Base-by-base conservation (phyloP, 371 early-diverging fungal genomes). In the Fennellomyces sp. region DNA sequence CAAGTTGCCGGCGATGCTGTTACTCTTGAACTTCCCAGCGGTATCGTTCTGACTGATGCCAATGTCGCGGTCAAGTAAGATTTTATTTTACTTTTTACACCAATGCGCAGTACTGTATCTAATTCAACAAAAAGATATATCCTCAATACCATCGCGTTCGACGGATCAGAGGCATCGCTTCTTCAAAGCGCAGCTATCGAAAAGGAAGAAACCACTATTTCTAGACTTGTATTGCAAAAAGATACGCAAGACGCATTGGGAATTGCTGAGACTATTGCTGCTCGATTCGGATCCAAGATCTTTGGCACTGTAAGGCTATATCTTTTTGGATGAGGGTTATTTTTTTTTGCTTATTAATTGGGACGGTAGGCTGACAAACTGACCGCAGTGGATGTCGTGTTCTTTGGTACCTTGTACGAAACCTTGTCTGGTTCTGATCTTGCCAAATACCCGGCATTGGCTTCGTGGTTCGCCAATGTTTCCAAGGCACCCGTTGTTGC, bases 61-160 rank as follows among this genome's bases (percentile, higher is more conserved):
- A 78, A 78, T 52, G 75, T 68, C 30, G 73, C 69, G 48, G 70
- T 73, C 54, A 74, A 68, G 78, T 78, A 61, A 54, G 52, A 31
- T 0, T 13, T 10, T 12, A 31, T n/a, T 38, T 15, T 26, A 2
- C 27, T 54, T 7, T 13, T 13, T 15, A 11, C n/a, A n/a, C n/a
- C n/a, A n/a, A n/a, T n/a, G n/a, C n/a, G n/a, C n/a, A n/a, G n/a
- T 54, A 27, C 28, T 2, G 30, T n/a, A 28, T 12, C 11, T 21
- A 26, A 36, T 30, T 29, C 26, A 52, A 33, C 10, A 35, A 11
- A 23, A 19, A 78, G 73, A 49, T 72, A 70, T 47, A 60, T 78
- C 33, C 61, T 75, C 21, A 36, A 72, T 45, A 61, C 66, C 13
- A 60, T 65, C 19, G 25, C 50, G 15, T 78, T 78, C 39, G 64